phyloP scores from a whole-genome alignment of 139 green algal species.

The Raphidocelis subcapitata region DNA sequence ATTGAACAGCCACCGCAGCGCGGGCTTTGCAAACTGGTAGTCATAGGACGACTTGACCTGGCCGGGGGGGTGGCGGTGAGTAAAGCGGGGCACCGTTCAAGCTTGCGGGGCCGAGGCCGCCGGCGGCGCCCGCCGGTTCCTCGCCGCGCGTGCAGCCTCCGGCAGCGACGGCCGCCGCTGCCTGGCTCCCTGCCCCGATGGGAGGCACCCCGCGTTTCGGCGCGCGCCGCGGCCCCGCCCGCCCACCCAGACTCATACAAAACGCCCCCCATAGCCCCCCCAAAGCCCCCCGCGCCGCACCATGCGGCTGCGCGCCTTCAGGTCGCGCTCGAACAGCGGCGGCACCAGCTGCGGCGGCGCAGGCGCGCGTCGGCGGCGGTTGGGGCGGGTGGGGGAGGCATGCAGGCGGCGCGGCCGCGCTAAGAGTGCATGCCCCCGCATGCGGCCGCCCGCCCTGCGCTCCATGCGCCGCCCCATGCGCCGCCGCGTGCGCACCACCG shows the following conservation, averaged over 20 bases:
- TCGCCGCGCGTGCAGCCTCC: no score
- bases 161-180: no score
- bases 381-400: neutral
- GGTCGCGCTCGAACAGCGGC: conserved; percentile 34
- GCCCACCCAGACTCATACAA: no score
- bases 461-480: no score
- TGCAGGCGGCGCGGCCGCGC: neutral
- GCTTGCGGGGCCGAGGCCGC: no score
- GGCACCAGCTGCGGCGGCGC: conserved; percentile 3
- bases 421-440: neutral
- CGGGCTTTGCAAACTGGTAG: conserved; percentile 56
- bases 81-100: no score
- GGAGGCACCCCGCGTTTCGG: no score
- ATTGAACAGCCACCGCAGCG: conserved; percentile 55
- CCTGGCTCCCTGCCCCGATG: no score
- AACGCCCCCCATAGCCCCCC: no score
- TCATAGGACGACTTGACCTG: conserved; percentile 52
- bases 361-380: neutral
- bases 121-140: no score
- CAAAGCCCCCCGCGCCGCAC: neutral
- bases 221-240: no score
- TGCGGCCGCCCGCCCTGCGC: neutral
- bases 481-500: neutral
- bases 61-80: no score
- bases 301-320: conserved; percentile 38